These are phyloP conservation scores for Colletotrichum sp. DNA, from an alignment of 2,329 filamentous ascomycete genomes.

Conservation along the genomic window DNA sequence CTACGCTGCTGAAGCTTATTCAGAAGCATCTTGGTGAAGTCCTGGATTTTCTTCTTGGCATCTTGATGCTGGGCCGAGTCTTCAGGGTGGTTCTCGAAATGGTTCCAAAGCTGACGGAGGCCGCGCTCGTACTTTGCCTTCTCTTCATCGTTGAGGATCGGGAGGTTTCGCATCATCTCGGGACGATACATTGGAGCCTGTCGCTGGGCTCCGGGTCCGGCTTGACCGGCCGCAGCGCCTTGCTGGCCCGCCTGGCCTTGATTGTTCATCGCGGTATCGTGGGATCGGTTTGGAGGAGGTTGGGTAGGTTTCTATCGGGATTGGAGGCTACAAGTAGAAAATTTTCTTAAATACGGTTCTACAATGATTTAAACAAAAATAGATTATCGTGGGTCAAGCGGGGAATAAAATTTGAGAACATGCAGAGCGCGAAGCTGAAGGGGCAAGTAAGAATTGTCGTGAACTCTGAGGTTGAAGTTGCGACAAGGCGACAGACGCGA, in stretches of 20 bases:
- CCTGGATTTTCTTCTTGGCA: constrained; percentile 62
- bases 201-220: constrained; percentile 29
- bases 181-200: constrained; percentile 53
- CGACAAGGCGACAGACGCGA: not conserved
- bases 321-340: not conserved
- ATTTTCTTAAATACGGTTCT: not conserved
- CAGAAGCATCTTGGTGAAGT: constrained; percentile 64
- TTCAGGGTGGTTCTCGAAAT: constrained; percentile 51
- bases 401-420: not conserved
- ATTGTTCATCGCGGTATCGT: constrained; percentile 17
- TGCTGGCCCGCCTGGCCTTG: constrained; percentile 23
- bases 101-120: constrained; percentile 57
- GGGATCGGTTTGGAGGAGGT: not conserved
- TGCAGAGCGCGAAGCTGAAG: not conserved
- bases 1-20: constrained; percentile 50
- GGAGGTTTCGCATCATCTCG: constrained; percentile 55
- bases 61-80: constrained; percentile 54
- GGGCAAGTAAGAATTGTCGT: not conserved
- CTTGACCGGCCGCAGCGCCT: constrained; percentile 6
- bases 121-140: constrained; percentile 65
- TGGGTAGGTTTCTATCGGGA: not conserved
- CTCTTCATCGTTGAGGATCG: constrained; percentile 58
- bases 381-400: not conserved
- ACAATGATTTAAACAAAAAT: not conserved
- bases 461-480: not conserved